phyloP scores from a whole-genome alignment of 1,139 yeast species.

The Wickerhamiella infanticola region DNA sequence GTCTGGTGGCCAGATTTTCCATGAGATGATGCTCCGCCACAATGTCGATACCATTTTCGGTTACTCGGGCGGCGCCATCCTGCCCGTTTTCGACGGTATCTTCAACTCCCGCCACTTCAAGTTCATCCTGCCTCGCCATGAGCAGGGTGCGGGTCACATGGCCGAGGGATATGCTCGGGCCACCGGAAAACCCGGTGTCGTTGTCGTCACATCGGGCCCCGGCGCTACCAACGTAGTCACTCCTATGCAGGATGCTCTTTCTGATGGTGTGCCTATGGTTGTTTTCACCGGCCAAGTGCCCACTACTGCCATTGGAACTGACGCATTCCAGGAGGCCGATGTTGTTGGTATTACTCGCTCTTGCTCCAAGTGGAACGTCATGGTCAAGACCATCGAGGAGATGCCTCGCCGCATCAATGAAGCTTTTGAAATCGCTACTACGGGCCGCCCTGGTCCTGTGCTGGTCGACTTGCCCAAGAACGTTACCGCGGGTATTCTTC shows the following conservation, averaged over 20 bases:
- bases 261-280: conserved; percentile 94
- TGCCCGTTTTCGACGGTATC: conserved; percentile 95
- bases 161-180: conserved; percentile 98
- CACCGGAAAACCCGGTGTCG: conserved; percentile 94
- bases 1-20: conserved; percentile 95
- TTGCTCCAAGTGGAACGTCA: conserved; percentile 97
- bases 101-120: conserved; percentile 79
- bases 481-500: conserved; percentile 82
- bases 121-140: conserved; percentile 89
- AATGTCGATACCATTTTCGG: conserved; percentile 90
- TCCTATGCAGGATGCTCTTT: conserved; percentile 93
- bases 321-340: conserved; percentile 98
- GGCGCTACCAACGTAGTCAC: conserved; percentile 97
- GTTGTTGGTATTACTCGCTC: conserved; percentile 92
- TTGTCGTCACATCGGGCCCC: conserved; percentile 93
- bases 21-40: conserved; percentile 96
- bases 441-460: conserved; percentile 98
- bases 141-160: conserved; percentile 99
- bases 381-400: conserved; percentile 91
- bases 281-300: conserved; percentile 98
- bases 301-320: conserved; percentile 90
- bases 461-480: conserved; percentile 95
- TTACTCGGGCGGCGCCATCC: conserved; percentile 95
- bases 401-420: conserved; percentile 91
- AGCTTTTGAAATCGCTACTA: conserved; percentile 91